Base-by-base conservation (phyloP, 1,284 basidiomycete species). In the Singerocomus inundabilis region DNA sequence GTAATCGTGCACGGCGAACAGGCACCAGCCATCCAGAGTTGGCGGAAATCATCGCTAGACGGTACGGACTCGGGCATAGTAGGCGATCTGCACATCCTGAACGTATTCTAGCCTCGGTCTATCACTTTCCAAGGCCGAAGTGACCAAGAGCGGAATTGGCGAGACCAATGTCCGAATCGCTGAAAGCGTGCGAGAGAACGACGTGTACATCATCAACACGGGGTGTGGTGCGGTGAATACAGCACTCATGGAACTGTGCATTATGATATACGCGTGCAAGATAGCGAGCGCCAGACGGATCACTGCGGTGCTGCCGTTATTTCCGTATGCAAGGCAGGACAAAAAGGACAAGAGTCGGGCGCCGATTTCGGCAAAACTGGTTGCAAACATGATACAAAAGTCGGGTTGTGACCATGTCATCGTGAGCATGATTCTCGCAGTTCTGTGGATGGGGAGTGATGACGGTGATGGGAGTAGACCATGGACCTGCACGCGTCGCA, bases 221-320 rank as follows among this genome's bases (percentile, higher is more conserved):
- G 91, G 90, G 11, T 91, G 88, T 66, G 88, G 88, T 48, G 79
- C 84, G 49, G 83, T 94, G 64, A 94, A 93, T 72, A 94, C 91
- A 15, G 80, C 91, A 44, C 80, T 97, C 54, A 93, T 96, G 88
- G 94, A 98, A 72, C 81, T 98, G 43, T 96, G 96, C 70, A 99
- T 99, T 70, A 98, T 99, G 95, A 97, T 98, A 63, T 96, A 99
- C 70, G 96, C 97, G 13, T 98, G 97, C 84, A 98, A 97, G 75
- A 95, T 95, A 64, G 91, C 93, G 30, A 95, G 92, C 57, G 95
- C 96, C 46, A 91, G 89, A 68, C 80, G 97, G 58, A 98, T 99
- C 67, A 98, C 96, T 16, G 96, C 96, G 28, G 94, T 99, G 58
- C 80, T 97, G 49, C 95, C 94, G 39, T 82, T 97, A 45, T 98